phyloP scores from a whole-genome alignment of 176 grass and related monocot species.

The Eleusine indica region DNA sequence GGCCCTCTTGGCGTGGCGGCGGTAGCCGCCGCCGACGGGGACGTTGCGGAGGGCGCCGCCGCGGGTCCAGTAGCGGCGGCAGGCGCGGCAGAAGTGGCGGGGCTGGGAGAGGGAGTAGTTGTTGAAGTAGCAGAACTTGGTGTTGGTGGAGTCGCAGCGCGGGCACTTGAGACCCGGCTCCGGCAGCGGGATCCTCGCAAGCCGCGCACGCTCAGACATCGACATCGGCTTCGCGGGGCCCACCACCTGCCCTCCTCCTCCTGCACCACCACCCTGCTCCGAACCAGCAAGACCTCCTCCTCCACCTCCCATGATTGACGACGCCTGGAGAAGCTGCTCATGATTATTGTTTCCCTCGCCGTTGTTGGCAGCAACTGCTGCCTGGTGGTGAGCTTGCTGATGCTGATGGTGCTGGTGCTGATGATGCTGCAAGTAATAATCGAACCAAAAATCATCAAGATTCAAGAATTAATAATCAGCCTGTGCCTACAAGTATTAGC shows the following conservation, averaged over 20 bases:
- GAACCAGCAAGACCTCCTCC: neutral
- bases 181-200: constrained; percentile 68
- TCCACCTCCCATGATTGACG: constrained; percentile 44
- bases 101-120: constrained; percentile 91
- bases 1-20: constrained; percentile 65
- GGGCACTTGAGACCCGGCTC: constrained; percentile 91
- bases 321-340: constrained; percentile 41
- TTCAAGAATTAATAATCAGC: neutral
- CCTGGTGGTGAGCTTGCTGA: constrained; percentile 53
- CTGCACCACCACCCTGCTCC: too few species aligned
- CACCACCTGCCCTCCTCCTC: neutral
- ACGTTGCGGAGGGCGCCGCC: constrained; percentile 92
- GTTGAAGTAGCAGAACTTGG: constrained; percentile 99
- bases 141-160: constrained; percentile 85
- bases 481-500: too few species aligned
- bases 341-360: constrained; percentile 21
- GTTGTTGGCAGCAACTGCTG: neutral
- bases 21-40: constrained; percentile 81
- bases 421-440: neutral
- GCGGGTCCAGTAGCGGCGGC: constrained; percentile 98
- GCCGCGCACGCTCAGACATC: constrained; percentile 61
- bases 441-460: constrained; percentile 8
- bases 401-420: constrained; percentile 8
- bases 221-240: constrained; percentile 55
- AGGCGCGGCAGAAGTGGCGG: constrained; percentile 88